Conservation (phyloP, 75 land plant genomes). For the Pseudotsuga menziesii region DNA sequence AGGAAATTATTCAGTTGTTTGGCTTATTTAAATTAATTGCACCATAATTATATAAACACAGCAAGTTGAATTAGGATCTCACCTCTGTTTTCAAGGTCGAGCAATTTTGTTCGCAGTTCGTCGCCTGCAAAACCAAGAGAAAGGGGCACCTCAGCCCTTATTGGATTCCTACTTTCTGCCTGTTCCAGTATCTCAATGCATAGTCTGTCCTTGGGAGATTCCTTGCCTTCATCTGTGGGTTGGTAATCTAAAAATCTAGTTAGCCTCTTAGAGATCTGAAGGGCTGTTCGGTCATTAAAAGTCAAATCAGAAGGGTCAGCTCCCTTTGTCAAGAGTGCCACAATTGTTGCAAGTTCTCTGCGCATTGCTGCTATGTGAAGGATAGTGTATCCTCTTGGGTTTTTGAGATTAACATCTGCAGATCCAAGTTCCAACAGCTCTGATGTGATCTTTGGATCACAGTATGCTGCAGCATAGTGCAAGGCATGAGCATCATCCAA, state of each 20-base stretch:
- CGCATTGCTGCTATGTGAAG: constrained; percentile 60
- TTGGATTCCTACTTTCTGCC: constrained; percentile 47
- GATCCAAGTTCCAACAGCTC: constrained; percentile 40
- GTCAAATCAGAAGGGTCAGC: constrained; percentile 60
- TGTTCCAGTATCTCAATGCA: constrained; percentile 79
- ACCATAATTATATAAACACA: too few species aligned
- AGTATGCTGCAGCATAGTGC: constrained; percentile 64
- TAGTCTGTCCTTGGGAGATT: constrained; percentile 50
- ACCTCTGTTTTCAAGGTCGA: constrained; percentile 91
- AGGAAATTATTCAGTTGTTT: too few species aligned
- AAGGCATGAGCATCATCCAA: constrained; percentile 51
- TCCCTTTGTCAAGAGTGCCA: constrained; percentile 54
- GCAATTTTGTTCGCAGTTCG: constrained; percentile 47
- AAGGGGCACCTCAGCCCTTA: constrained; percentile 22
- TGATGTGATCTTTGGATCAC: constrained; percentile 43
- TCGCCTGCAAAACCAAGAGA: constrained; percentile 42
- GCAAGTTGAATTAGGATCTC: constrained; percentile 6
- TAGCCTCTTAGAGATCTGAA: constrained; percentile 59
- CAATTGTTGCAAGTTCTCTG: constrained; percentile 39
- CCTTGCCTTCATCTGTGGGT: constrained; percentile 39
- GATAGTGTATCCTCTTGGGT: constrained; percentile 50
- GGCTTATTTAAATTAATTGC: too few species aligned
- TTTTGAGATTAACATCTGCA: constrained; percentile 43
- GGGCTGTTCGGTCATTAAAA: constrained; percentile 60
- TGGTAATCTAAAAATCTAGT: constrained; percentile 51